Base-by-base conservation (phyloP, 2,329 filamentous ascomycete genomes). In the Clonostachys chloroleuca region DNA sequence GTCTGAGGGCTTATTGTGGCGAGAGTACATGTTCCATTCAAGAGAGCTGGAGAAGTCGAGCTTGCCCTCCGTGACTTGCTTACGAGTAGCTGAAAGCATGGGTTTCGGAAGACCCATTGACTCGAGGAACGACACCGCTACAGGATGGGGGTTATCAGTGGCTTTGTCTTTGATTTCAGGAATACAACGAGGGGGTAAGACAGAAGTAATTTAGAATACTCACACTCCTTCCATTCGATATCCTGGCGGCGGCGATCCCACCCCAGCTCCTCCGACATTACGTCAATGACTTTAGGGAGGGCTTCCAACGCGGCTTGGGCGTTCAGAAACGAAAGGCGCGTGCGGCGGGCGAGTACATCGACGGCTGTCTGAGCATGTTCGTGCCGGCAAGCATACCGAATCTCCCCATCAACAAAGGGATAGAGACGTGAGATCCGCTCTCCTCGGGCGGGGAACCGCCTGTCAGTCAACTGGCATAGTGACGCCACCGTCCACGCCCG, bases 341-440 rank as follows among this genome's bases (percentile, higher is more conserved):
- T 96, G 51, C 92, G 79, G 49, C 92, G 81, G 4, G 91, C 92
- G 42, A 96, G 74, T 12, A 96, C 87, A 62, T 96, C 92, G 14
- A 92, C 86, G 2, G 90, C 89, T 4, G 89, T 95, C 66, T 95
- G 89, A 5, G 92, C 92, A 60, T 95, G 95, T 70, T 96, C 92
- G 66, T 95, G 86, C 44, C 84, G 77, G 39, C 95, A 83, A 20
- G 90, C 90, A 63, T 96, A 96, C 47, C 90, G 83, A 39, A 96
- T 79, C 70, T 97, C 92, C 43, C 91, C 91, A 59, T 96, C 92
- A 24, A 96, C 83, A 65, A 94, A 96, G 13, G 92, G 90, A 66
- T 96, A 96, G 30, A 95, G 74, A 14, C 79, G 68, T 4, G 87
- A 86, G 52, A 96, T 86, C 52, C 89, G 85, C 66, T 87, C 81